Base-by-base conservation (phyloP, 2,329 filamentous ascomycete species). In the Nannizziopsis barbatae region DNA sequence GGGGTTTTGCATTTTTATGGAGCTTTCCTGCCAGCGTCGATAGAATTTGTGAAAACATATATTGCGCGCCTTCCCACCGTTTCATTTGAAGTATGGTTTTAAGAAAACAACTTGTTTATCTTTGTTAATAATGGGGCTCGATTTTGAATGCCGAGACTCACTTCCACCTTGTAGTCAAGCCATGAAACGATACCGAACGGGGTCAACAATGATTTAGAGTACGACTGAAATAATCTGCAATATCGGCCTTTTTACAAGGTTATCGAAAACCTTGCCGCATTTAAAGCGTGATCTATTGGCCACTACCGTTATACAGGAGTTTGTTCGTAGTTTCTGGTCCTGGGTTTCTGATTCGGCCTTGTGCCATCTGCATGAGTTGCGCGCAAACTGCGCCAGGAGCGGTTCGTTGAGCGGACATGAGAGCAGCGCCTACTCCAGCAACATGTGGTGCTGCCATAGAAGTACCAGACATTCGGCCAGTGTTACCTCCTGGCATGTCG, bases 301-400 rank as follows among this genome's bases (percentile, higher is more conserved):
- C 50, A 17, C 47, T 50, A 30, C 60, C 60, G 36, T 64, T 64
- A 43, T 56, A 64, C 2, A 60, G 56, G 49, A 64, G 60, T 43
- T 55, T 47, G 41, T 57, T 59, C 7, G 60, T 58, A 49, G 60
- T 64, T 32, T 54, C 57, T 11, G 50, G 9, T 5, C 53, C 50
- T 2, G 54, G 51, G 47, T 56, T 52, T 46, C 59, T 53, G 42
- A 57, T 56, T 33, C 47, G 51, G 18, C 47, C 54, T 11, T 30
- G 53, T 32, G 76, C 79, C 22, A 83, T 71, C 52, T 66, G 60
- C 65, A 72, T 73, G 58, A 82, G 73, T 52, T 71, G 67, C 48
- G 67, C 54, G 30, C 65, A 65, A 47, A 79, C 71, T 8, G 58
- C 65, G 35, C 61, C 64, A 40, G 65, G 63, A 7, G 63, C 68